Evolutionary conservation across 768 basidiomycete species (phyloP).

Genomic region (Chalciporus pseudorubinellus): DNA sequence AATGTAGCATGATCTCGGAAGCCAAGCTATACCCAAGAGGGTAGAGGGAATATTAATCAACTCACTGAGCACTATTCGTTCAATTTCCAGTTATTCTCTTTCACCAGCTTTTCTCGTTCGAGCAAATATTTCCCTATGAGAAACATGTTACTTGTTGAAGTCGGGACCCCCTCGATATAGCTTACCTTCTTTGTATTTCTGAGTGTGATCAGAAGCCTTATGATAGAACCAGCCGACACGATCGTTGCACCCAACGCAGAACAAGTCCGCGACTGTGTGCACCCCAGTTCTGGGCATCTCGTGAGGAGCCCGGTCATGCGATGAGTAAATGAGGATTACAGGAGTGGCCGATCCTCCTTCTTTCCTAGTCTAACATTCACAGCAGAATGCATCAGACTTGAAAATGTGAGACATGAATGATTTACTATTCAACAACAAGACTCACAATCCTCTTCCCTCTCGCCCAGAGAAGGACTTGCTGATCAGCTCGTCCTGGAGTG

Average conservation of each 20-base stretch:
- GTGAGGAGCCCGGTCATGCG: constrained; percentile 4
- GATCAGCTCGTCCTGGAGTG: constrained; percentile 80
- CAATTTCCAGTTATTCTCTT: constrained; percentile 78
- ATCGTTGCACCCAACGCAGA: constrained; percentile 76
- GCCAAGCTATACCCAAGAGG: neutral
- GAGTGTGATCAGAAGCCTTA: constrained; percentile 68
- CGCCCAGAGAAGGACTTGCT: constrained; percentile 83
- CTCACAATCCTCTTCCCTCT: constrained; percentile 79
- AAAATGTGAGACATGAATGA: constrained; percentile 1
- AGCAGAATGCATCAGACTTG: constrained; percentile 74
- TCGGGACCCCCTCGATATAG: neutral
- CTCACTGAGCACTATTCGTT: constrained; percentile 37
- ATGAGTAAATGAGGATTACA: constrained; percentile 42
- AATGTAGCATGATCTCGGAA: neutral
- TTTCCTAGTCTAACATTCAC: constrained; percentile 71
- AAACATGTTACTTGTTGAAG: neutral
- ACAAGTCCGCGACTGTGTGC: constrained; percentile 79
- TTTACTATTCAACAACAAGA: constrained; percentile 15
- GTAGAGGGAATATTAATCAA: neutral
- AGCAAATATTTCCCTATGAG: constrained; percentile 74
- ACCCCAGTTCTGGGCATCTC: constrained; percentile 60
- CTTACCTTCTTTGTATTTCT: constrained; percentile 86
- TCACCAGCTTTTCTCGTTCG: constrained; percentile 75
- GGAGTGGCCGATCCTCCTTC: constrained; percentile 69
- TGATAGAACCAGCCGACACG: constrained; percentile 82